phyloP scores from a whole-genome alignment of 1,284 basidiomycete species.

The Fomitopsis schrenkii region DNA sequence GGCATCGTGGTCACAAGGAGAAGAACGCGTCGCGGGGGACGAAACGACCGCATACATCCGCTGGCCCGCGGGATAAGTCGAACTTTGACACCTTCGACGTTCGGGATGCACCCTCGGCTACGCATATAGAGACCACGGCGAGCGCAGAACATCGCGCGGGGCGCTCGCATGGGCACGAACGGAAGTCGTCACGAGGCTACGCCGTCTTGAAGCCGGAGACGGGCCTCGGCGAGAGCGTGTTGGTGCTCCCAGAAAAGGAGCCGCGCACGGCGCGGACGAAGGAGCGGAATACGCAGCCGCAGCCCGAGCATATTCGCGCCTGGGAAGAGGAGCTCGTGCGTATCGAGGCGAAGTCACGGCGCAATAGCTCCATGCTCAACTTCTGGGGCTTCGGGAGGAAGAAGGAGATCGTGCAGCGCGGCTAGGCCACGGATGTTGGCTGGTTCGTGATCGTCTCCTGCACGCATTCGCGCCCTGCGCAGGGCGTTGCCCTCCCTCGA shows the following conservation, averaged over 20 bases:
- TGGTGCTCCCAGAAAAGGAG: constrained; percentile 13
- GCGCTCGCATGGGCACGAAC: constrained; percentile 7
- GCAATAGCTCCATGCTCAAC: constrained; percentile 56
- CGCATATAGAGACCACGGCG: constrained; percentile 8
- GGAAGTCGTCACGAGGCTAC: constrained; percentile 10
- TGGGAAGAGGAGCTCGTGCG: constrained; percentile 76
- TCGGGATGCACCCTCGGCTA: constrained; percentile 2
- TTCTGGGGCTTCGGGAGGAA: constrained; percentile 39
- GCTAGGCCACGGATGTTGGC: not conserved
- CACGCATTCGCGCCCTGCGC: not conserved
- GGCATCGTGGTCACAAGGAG: not conserved
- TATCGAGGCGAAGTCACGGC: constrained; percentile 62
- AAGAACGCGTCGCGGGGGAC: constrained; percentile 10
- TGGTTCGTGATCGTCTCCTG: not conserved
- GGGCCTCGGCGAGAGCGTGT: constrained; percentile 14
- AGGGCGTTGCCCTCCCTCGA: not conserved
- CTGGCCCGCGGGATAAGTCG: constrained; percentile 57
- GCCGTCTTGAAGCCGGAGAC: constrained; percentile 15
- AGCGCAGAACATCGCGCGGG: constrained; percentile 17
- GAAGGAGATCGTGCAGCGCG: constrained; percentile 13
- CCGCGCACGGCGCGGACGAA: constrained; percentile 9
- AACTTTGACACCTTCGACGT: constrained; percentile 26
- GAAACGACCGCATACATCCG: constrained; percentile 55
- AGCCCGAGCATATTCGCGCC: constrained; percentile 44
- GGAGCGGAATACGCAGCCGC: constrained; percentile 11